Evolutionary conservation across 495 filamentous ascomycete genomes (phyloP).

Genomic region (Penicillium goetzii): DNA sequence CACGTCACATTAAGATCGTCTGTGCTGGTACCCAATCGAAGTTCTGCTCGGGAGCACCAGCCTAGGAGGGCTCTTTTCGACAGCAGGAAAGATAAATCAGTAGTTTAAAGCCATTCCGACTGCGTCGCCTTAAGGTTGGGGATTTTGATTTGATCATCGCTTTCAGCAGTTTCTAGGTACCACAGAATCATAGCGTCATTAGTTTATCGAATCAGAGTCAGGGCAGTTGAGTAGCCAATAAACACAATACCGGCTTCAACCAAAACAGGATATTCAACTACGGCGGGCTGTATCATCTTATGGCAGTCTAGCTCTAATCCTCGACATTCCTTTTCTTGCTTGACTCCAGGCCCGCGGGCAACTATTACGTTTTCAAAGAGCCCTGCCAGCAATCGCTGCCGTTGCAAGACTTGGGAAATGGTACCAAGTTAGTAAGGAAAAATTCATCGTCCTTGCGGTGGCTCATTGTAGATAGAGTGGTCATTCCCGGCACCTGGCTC

Average conservation of each 20-base stretch:
- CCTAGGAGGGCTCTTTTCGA: slow-evolving; percentile 17
- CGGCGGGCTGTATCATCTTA: slow-evolving; percentile 10
- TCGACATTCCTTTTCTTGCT: not conserved
- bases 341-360: not conserved
- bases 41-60: slow-evolving; percentile 14
- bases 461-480: no score
- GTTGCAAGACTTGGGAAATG: no score
- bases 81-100: slow-evolving; percentile 1
- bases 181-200: slow-evolving; percentile 11
- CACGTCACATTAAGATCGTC: slow-evolving; percentile 11
- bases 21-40: slow-evolving; percentile 9
- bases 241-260: slow-evolving; percentile 7
- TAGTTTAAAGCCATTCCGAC: slow-evolving; percentile 4
- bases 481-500: no score
- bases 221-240: slow-evolving; percentile 10
- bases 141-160: slow-evolving; percentile 9
- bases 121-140: slow-evolving; percentile 1
- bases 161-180: slow-evolving; percentile 9
- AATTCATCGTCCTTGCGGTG: no score
- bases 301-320: not conserved
- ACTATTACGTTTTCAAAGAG: not conserved
- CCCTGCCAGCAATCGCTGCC: not conserved
- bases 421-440: not conserved
- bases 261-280: slow-evolving; percentile 12
- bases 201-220: slow-evolving; percentile 8